Conservation (phyloP, 2,329 filamentous ascomycete genomes). For the Grosmannia clavigera region DNA sequence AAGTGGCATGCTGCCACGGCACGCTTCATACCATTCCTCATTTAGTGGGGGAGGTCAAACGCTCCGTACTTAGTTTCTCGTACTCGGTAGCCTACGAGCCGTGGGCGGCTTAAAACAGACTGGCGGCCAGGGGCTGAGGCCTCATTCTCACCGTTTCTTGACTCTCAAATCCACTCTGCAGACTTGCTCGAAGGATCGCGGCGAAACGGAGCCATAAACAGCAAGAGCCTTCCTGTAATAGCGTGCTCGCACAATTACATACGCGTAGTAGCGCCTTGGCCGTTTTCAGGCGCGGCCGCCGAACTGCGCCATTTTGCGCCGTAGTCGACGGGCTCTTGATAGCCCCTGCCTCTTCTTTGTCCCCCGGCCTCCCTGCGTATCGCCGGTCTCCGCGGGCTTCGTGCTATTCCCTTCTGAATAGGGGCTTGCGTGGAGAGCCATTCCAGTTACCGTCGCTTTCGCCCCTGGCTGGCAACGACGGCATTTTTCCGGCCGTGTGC, state of each 20-base stretch:
- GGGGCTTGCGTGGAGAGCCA: neutral
- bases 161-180: neutral
- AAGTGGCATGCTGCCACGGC: conserved; percentile 1
- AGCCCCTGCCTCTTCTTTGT: neutral
- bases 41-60: neutral
- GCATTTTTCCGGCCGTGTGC: too few relatives aligned
- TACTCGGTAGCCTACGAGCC: too few relatives aligned
- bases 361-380: neutral
- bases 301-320: neutral
- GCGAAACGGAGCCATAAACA: neutral
- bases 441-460: neutral
- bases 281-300: neutral
- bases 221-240: neutral
- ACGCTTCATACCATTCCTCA: neutral
- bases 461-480: too few relatives aligned
- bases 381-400: neutral
- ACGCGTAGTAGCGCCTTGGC: neutral
- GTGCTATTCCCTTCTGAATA: neutral
- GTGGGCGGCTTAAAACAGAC: too few relatives aligned
- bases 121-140: too few relatives aligned
- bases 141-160: too few relatives aligned
- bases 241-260: too few relatives aligned
- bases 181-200: neutral
- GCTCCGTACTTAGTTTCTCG: too few relatives aligned
- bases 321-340: neutral